Percentiles rank a stretch among this genome's conserved stretches.
phyloP scores from a whole-genome alignment of 169 alveolate species.

The Theileria sp. region DNA sequence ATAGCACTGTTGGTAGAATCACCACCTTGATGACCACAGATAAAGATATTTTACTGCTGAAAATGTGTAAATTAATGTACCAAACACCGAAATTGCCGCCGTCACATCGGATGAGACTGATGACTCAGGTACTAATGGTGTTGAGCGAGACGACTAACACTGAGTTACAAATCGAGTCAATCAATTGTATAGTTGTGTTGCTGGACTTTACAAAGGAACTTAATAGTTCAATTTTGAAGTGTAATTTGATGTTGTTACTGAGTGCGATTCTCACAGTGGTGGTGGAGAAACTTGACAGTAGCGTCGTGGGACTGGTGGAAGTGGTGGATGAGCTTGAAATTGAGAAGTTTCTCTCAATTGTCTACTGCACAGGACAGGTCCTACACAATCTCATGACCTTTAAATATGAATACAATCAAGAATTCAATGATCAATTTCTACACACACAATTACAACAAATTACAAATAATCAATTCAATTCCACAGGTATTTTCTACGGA shows the following conservation, averaged over 20 bases:
- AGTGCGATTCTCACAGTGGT: conserved; percentile 47
- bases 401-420: conserved; percentile 19
- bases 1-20: not conserved
- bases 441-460: conserved; percentile 31
- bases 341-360: conserved; percentile 48
- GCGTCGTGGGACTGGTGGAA: conserved; percentile 1
- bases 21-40: not conserved
- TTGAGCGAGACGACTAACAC: conserved; percentile 26
- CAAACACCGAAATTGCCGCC: conserved; percentile 58
- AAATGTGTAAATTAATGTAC: conserved; percentile 8
- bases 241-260: conserved; percentile 29
- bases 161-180: conserved; percentile 38
- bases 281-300: conserved; percentile 17
- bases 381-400: conserved; percentile 18
- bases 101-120: conserved; percentile 60
- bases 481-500: too few relatives aligned
- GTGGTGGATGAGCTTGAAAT: conserved; percentile 25
- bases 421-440: conserved; percentile 41
- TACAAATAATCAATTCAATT: too few relatives aligned
- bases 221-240: conserved; percentile 23
- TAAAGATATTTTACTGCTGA: not conserved
- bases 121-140: conserved; percentile 41
- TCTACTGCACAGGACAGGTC: conserved; percentile 59
- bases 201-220: conserved; percentile 31
- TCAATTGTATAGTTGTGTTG: conserved; percentile 38